These are phyloP conservation scores for Wallacemonas sp. DNA, from an alignment of 208 protist genomes.

Conservation along the genomic window DNA sequence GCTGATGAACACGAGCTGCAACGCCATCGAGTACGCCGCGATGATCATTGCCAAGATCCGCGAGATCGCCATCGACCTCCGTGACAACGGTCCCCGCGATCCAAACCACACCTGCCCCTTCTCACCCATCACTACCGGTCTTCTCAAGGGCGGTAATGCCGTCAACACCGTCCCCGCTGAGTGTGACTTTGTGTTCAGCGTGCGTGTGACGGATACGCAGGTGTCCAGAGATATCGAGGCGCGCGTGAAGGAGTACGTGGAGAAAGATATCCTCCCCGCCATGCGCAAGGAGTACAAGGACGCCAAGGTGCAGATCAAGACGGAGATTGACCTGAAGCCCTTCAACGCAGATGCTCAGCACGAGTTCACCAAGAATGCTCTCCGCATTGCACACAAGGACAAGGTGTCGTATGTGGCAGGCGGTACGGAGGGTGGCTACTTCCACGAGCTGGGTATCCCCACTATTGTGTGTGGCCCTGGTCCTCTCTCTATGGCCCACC, in stretches of 20 bases:
- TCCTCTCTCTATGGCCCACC: slow-evolving; percentile 15
- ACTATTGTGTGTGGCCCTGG: slow-evolving; percentile 20
- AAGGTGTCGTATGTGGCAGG: slow-evolving; percentile 28
- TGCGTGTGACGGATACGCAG: slow-evolving; percentile 32
- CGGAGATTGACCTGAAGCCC: slow-evolving; percentile 15
- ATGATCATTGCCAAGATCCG: slow-evolving; percentile 45
- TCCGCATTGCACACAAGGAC: slow-evolving; percentile 15
- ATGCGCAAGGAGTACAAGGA: slow-evolving; percentile 49
- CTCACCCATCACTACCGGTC: slow-evolving; percentile 23
- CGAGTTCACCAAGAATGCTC: slow-evolving; percentile 32
- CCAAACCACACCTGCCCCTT: slow-evolving; percentile 28
- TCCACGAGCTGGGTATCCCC: slow-evolving; percentile 32
- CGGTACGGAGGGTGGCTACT: slow-evolving; percentile 58
- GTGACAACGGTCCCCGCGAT: slow-evolving; percentile 17
- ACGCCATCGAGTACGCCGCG: slow-evolving; percentile 33
- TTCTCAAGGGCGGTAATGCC: slow-evolving; percentile 41
- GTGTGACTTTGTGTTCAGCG: slow-evolving; percentile 41
- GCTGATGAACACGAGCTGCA: slow-evolving; percentile 42
- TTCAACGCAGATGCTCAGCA: slow-evolving; percentile 38
- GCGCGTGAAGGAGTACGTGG: slow-evolving; percentile 37
- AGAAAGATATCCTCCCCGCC: slow-evolving; percentile 22
- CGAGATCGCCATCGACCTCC: slow-evolving; percentile 25
- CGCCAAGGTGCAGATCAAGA: slow-evolving; percentile 21
- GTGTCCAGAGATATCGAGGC: slow-evolving; percentile 27
- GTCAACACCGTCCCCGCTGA: slow-evolving; percentile 58